A percentile compares a stretch with the other conserved stretches of the same genome.
These are phyloP conservation scores for Amyloporia xantha DNA, from an alignment of 768 basidiomycete species.

Conservation along the genomic window DNA sequence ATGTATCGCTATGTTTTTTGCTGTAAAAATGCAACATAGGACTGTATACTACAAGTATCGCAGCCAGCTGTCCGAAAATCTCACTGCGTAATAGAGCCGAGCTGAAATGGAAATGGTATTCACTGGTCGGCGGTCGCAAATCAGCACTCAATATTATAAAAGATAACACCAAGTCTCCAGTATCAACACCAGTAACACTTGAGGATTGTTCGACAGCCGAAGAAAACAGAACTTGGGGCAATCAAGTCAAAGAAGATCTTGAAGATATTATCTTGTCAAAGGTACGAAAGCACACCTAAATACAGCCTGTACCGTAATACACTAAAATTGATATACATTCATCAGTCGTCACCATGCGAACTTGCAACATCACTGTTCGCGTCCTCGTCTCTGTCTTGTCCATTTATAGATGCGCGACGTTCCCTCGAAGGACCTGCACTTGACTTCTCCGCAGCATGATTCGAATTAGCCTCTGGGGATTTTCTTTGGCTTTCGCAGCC, in stretches of 20 bases:
- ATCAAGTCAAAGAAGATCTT: too few relatives aligned
- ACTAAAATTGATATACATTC: background rate
- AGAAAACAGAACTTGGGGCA: too few relatives aligned
- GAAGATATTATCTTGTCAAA: background rate
- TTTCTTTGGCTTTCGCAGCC: slow-evolving; percentile 28
- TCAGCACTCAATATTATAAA: too few relatives aligned
- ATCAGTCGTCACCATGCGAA: slow-evolving; percentile 36
- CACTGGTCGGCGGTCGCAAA: too few relatives aligned
- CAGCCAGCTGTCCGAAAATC: background rate
- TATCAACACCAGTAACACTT: too few relatives aligned
- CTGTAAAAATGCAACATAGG: background rate
- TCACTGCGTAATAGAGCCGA: too few relatives aligned
- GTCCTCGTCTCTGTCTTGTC: slow-evolving; percentile 28
- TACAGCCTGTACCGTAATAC: background rate
- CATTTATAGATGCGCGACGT: background rate
- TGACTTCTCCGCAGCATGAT: slow-evolving; percentile 15
- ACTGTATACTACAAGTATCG: background rate
- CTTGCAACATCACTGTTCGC: slow-evolving; percentile 48
- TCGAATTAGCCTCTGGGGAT: slow-evolving; percentile 6
- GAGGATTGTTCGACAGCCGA: too few relatives aligned
- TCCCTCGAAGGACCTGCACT: slow-evolving; percentile 15
- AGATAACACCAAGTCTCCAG: too few relatives aligned
- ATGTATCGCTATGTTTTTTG: background rate
- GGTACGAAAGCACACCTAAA: background rate
- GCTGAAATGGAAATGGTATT: too few relatives aligned